These are phyloP conservation scores for Capsicum baccatum DNA, from an alignment of 257 asterid genomes.

Conservation along the genomic window DNA sequence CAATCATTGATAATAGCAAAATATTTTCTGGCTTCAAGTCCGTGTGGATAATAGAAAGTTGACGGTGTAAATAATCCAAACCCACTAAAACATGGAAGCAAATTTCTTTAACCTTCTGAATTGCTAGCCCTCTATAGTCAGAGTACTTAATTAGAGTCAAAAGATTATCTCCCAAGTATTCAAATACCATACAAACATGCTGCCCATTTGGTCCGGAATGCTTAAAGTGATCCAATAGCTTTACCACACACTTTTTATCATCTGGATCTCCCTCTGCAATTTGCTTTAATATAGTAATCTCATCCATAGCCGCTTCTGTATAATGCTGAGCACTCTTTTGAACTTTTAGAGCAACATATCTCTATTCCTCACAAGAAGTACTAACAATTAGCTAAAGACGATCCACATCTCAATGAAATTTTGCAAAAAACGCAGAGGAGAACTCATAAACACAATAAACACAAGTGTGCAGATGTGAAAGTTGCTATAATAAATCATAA, in stretches of 20 bases:
- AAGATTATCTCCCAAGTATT: slow-evolving; percentile 92
- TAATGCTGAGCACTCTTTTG: slow-evolving; percentile 97
- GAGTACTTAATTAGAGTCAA: slow-evolving; percentile 86
- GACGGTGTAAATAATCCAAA: slow-evolving; percentile 87
- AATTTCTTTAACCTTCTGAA: slow-evolving; percentile 86
- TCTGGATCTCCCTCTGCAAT: slow-evolving; percentile 93
- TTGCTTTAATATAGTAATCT: slow-evolving; percentile 83
- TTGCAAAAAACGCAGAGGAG: neutral
- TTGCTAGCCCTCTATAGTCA: slow-evolving; percentile 77
- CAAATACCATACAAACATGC: slow-evolving; percentile 97
- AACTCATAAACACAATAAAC: neutral
- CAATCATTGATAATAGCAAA: slow-evolving; percentile 73
- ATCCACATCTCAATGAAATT: neutral
- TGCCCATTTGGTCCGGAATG: slow-evolving; percentile 98
- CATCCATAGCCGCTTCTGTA: slow-evolving; percentile 98
- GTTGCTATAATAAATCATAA: neutral
- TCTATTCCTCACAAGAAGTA: slow-evolving; percentile 32
- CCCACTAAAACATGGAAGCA: slow-evolving; percentile 85
- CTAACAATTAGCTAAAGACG: slow-evolving; percentile 18
- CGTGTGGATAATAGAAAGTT: slow-evolving; percentile 94
- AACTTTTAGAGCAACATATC: slow-evolving; percentile 83
- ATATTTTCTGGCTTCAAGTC: slow-evolving; percentile 98
- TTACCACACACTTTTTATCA: slow-evolving; percentile 88
- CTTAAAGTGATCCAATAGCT: slow-evolving; percentile 93
- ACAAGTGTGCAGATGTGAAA: neutral